Conservation (phyloP, 495 filamentous ascomycete genomes). For the Xylaria curta region DNA sequence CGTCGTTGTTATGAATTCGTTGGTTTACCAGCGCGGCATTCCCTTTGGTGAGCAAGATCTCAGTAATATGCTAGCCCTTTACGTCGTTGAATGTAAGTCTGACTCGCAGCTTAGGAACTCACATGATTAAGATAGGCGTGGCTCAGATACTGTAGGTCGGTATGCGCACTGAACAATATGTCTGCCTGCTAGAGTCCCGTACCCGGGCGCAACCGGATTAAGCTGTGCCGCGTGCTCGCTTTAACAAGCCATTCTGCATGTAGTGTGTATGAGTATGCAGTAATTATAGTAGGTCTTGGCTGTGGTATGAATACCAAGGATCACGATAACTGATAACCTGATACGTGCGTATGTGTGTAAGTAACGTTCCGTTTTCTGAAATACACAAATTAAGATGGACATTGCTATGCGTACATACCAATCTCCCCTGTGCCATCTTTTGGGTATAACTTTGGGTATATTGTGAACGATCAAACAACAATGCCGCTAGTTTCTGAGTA, state of each 20-base stretch:
- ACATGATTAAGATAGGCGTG: neutral
- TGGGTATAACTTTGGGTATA: neutral
- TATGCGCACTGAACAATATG: slow-evolving; percentile 1
- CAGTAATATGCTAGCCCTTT: neutral
- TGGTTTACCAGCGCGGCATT: neutral
- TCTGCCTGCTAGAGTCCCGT: neutral
- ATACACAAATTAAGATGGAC: slow-evolving; percentile 5
- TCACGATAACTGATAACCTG: neutral
- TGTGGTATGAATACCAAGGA: neutral
- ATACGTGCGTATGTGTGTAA: neutral
- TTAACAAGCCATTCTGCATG: neutral
- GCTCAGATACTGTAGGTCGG: neutral
- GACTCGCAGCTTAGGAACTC: neutral
- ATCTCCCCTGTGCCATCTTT: neutral
- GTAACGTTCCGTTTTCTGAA: slow-evolving; percentile 3
- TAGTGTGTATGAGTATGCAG: neutral
- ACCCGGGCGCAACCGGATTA: neutral
- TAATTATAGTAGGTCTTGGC: neutral
- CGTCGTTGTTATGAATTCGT: neutral
- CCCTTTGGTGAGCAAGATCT: neutral
- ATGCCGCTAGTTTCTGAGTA: neutral
- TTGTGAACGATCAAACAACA: neutral
- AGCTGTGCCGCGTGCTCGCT: neutral
- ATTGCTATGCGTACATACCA: neutral
- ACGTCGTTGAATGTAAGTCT: neutral